Base-by-base conservation (phyloP, 2,329 filamentous ascomycete genomes). In the Botrytis squamosa region DNA sequence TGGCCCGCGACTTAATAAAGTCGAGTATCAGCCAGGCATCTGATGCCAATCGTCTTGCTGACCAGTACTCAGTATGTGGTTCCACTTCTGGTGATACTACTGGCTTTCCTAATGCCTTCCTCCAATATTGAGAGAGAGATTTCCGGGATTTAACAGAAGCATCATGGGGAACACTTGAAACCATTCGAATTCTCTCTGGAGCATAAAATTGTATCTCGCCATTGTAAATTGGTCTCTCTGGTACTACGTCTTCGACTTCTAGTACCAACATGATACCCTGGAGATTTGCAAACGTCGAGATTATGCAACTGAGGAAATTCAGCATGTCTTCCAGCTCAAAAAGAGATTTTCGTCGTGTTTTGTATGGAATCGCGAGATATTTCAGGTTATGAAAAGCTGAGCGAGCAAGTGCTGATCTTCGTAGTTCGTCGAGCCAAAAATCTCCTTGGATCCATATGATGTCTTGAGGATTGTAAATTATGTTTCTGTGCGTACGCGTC, bases 371-470 rank as follows among this genome's bases (percentile, higher is more conserved):
- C 3, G 66, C 66, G 5, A 69, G 66, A 59, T 69, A n/a, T 22
- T 29, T 38, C 0, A 69, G 6, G 0, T 12, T 18, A 18, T 57
- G 7, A 10, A 69, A 69, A 8, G 52, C 18, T 5, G 66, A 69
- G n/a, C 66, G 66, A 42, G 66, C 38, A 33, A 69, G 38, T 69
- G 36, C 55, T 33, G 66, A 25, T 9, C 66, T 52, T 7, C 66
- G 66, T 20, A 59, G 0, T 22, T 69, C 66, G 40, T 69, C 66
- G n/a, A 69, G 66, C 66, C 66, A 69, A 25, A 69, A 69, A 7
- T 69, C 66, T 9, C 66, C 49, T 57, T 69, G 66, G 3, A 69
- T 69, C 66, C 66, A 69, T 12, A 69, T 38, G n/a, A 38, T 33
- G 16, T 69, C 66, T 33, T 69, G 33, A 8, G 66, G 66, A 10